Evolutionary conservation across 345 rosid species (phyloP), one percentile per base, ranked within the genome.

Genomic region (Schrenkiella parvula): DNA sequence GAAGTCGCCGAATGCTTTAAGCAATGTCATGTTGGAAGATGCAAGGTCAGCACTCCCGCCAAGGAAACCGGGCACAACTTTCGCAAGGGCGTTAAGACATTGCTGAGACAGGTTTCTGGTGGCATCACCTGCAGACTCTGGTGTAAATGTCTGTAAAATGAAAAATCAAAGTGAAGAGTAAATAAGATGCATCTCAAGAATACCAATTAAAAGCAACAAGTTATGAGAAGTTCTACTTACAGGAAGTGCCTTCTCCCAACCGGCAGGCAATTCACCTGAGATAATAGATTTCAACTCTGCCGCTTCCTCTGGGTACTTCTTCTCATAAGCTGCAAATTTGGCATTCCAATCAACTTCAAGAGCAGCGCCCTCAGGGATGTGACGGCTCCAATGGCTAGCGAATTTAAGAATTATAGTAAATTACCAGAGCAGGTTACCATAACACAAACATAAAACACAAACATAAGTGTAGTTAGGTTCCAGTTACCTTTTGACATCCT

Each of bases 11-110:
- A 76, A 89, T 79, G 80, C 85, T 82, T 93, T 93, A 63, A 93
- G 84, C 76, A 93, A 71, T 44, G 98, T 93, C 97, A 93, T 90
- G 82, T 93, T 93, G 79, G 98, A 93, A 51, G 98, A 93, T 47
- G 98, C 98, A 74, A 93, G 96, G 63, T 91, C 97, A 41, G 98
- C 97, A 75, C 97, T 93, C 41, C 98, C 98, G 70, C 98, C 98
- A 3, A 93, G 85, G 82, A 93, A 83, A 66, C 97, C 98, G 3
- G 97, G 98, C 28, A 91, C 80, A 52, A 83, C 87, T 59, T 83
- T 85, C 22, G 81, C 91, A 29, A 93, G 88, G 10, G 98, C 91
- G 74, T 93, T 93, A 11, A 93, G 88, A 72, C 85, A 82, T 80
- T 83, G 83, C 82, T 93, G 98, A 44, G 98, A 93, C 5, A 93